These are phyloP conservation scores for Penicillium paradoxum DNA, from an alignment of 495 filamentous ascomycete species.

Conservation along the genomic window DNA sequence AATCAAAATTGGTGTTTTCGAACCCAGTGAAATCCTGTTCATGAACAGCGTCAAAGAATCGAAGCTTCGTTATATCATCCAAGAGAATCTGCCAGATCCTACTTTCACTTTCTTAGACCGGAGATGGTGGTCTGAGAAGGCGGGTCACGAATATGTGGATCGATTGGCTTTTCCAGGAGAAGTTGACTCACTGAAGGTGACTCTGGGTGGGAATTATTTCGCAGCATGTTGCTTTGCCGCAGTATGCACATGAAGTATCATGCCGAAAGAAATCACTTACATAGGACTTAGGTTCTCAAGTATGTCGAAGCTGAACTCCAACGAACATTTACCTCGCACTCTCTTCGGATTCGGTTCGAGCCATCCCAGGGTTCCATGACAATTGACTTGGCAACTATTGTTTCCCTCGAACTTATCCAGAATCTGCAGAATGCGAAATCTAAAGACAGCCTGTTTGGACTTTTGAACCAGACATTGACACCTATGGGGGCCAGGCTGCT, in stretches of 20 bases:
- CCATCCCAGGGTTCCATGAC: conserved; percentile 93
- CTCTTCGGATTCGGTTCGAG: conserved; percentile 79
- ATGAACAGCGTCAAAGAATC: conserved; percentile 67
- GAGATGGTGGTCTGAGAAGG: conserved; percentile 81
- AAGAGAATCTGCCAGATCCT: conserved; percentile 55
- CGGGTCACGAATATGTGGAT: conserved; percentile 74
- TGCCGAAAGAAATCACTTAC: conserved; percentile 19
- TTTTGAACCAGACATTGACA: conserved; percentile 79
- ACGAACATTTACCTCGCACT: conserved; percentile 66
- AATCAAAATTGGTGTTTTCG: conserved; percentile 74
- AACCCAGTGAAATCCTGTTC: conserved; percentile 71
- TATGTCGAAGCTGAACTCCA: conserved; percentile 67
- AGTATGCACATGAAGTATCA: conserved; percentile 43
- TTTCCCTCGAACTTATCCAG: conserved; percentile 83
- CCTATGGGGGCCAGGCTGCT: conserved; percentile 83
- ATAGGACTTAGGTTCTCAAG: conserved; percentile 59
- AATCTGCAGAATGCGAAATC: conserved; percentile 73
- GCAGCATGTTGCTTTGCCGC: conserved; percentile 86
- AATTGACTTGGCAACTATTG: conserved; percentile 82
- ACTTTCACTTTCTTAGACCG: conserved; percentile 66
- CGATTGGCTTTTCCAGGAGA: conserved; percentile 72
- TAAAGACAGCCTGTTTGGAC: conserved; percentile 72
- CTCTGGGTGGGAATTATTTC: conserved; percentile 81
- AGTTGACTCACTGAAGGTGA: conserved; percentile 69
- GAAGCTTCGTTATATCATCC: conserved; percentile 70